phyloP scores from a whole-genome alignment of 108 stramenopile genomes.

The Skeletonema menzelii region DNA sequence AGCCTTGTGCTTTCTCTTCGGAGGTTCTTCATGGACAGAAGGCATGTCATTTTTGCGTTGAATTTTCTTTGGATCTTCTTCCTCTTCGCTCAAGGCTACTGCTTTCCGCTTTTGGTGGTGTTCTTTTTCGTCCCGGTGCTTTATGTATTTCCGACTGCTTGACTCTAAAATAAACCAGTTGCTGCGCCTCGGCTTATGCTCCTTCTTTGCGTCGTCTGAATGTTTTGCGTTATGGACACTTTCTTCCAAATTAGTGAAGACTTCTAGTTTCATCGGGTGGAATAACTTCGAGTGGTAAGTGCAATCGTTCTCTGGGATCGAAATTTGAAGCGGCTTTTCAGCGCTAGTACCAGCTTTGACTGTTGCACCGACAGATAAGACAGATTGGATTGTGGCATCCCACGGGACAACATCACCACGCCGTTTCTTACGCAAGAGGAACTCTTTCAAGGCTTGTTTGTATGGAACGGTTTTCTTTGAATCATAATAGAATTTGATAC shows the following conservation, averaged over 20 bases:
- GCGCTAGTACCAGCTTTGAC: conserved; percentile 61
- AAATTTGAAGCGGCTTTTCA: conserved; percentile 72
- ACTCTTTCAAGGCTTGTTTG: conserved; percentile 85
- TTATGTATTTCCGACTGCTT: conserved; percentile 52
- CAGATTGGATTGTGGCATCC: conserved; percentile 85
- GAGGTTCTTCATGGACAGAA: conserved; percentile 8
- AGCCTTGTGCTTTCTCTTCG: conserved; percentile 28
- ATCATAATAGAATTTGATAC: conserved; percentile 93
- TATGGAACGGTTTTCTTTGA: conserved; percentile 87
- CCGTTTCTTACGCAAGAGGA: conserved; percentile 76
- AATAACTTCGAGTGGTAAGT: conserved; percentile 59
- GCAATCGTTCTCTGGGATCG: conserved; percentile 59
- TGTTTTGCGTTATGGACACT: conserved; percentile 33
- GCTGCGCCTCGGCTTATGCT: conserved; percentile 40
- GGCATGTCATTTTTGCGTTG: background rate
- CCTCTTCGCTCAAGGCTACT: conserved; percentile 10
- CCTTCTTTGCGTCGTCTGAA: conserved; percentile 26
- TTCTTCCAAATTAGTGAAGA: conserved; percentile 58
- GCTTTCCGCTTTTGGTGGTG: conserved; percentile 38
- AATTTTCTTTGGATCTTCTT: conserved; percentile 3
- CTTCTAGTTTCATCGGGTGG: conserved; percentile 72
- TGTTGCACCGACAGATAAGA: conserved; percentile 68
- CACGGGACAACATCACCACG: conserved; percentile 68
- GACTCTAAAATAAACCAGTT: conserved; percentile 63
- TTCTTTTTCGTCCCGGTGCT: conserved; percentile 51